A percentile compares a stretch with the other conserved stretches of the same genome.
Evolutionary conservation across 371 early-diverging fungal genomes (phyloP).

Genomic region (Sporodiniella umbellata): DNA sequence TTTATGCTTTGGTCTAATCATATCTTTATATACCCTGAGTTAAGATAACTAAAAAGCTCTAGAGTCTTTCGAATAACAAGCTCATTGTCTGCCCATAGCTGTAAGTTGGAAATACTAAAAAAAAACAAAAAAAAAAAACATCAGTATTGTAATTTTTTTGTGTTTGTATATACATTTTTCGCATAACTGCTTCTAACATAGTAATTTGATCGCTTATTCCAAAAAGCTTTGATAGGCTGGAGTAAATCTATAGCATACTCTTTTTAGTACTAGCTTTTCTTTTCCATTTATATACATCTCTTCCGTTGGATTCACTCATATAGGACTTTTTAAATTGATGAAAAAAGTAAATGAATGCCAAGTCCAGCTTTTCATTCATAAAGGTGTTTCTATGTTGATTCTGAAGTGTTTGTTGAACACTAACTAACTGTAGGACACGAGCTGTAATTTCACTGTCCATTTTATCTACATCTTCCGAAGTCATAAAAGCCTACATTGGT

Average conservation of each 20-base stretch:
- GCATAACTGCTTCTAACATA: constrained; percentile 68
- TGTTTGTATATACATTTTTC: constrained; percentile 52
- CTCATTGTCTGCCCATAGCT: constrained; percentile 36
- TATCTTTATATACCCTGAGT: constrained; percentile 63
- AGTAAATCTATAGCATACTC: constrained; percentile 38
- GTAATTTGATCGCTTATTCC: constrained; percentile 54
- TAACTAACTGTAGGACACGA: constrained; percentile 57
- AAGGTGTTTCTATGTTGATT: constrained; percentile 39
- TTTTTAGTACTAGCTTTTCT: not conserved
- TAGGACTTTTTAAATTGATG: constrained; percentile 75
- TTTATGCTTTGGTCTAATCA: not conserved
- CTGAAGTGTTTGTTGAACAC: constrained; percentile 46
- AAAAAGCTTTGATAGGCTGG: constrained; percentile 48
- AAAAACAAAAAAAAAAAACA: no score
- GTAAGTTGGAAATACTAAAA: constrained; percentile 21
- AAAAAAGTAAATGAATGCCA: constrained; percentile 78
- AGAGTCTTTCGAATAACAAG: constrained; percentile 39
- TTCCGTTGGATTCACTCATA: constrained; percentile 49
- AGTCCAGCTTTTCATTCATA: constrained; percentile 62
- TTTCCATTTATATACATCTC: constrained; percentile 8
- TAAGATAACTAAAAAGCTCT: constrained; percentile 72
- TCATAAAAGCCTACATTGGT: constrained; percentile 49
- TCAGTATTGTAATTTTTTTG: not conserved
- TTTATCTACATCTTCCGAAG: constrained; percentile 60
- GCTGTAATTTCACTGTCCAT: constrained; percentile 65